These are phyloP conservation scores for Globisporangium splendens DNA, from an alignment of 352 stramenopile species.

Conservation along the genomic window DNA sequence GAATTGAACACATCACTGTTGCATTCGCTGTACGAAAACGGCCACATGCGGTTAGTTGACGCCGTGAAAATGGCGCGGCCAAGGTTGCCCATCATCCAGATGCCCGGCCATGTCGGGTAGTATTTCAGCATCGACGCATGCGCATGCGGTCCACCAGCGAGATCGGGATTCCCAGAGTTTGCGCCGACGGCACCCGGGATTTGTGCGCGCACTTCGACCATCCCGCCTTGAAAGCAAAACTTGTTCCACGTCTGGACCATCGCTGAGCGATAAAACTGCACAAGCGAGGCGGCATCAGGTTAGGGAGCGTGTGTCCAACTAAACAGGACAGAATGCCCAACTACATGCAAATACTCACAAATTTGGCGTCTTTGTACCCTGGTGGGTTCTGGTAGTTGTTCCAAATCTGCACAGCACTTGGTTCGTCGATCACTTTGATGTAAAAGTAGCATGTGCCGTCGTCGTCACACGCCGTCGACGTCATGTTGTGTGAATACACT, in stretches of 20 bases:
- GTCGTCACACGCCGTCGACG: slow-evolving; percentile 45
- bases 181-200: slow-evolving; percentile 78
- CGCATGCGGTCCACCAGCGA: slow-evolving; percentile 18
- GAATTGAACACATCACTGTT: slow-evolving; percentile 41
- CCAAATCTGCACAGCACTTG: slow-evolving; percentile 40
- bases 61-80: slow-evolving; percentile 22
- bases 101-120: slow-evolving; percentile 85
- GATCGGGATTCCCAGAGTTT: slow-evolving; percentile 38
- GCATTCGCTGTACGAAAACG: slow-evolving; percentile 91
- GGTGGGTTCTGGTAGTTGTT: slow-evolving; percentile 60
- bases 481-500: slow-evolving; percentile 73
- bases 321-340: slow-evolving; percentile 78
- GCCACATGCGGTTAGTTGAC: slow-evolving; percentile 89
- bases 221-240: no score
- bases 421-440: slow-evolving; percentile 45
- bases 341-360: slow-evolving; percentile 40
- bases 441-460: slow-evolving; percentile 54
- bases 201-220: slow-evolving; percentile 33
- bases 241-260: slow-evolving; percentile 88
- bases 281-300: slow-evolving; percentile 34
- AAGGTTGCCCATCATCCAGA: slow-evolving; percentile 86
- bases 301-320: slow-evolving; percentile 9
- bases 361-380: slow-evolving; percentile 38
- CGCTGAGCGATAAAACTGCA: slow-evolving; percentile 48
- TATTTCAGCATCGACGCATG: slow-evolving; percentile 55